Evolutionary conservation across 352 stramenopile species (phyloP).

Genomic region (Globisporangium polare): DNA sequence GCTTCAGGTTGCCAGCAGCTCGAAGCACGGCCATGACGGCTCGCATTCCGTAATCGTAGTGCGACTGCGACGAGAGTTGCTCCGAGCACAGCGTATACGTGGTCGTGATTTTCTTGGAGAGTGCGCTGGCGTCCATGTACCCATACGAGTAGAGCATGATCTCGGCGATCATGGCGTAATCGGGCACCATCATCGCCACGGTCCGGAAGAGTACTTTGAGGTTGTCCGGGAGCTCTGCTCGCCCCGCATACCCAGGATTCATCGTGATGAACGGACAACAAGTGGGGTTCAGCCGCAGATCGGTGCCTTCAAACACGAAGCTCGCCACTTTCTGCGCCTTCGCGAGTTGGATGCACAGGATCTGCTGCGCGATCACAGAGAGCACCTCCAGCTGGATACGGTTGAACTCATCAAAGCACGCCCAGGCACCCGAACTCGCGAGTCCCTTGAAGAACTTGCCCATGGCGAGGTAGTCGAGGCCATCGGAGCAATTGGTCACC

Average conservation of each 20-base stretch:
- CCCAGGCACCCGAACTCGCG: conserved; percentile 86
- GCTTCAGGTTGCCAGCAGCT: conserved; percentile 90
- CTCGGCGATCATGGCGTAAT: conserved; percentile 93
- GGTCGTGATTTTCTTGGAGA: conserved; percentile 94
- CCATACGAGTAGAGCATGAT: conserved; percentile 94
- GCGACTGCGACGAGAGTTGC: conserved; percentile 92
- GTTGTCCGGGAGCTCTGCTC: conserved; percentile 90
- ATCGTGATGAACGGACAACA: conserved; percentile 93
- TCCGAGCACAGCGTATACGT: conserved; percentile 94
- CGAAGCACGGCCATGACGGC: conserved; percentile 93
- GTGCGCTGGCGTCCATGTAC: conserved; percentile 85
- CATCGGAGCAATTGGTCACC: conserved; percentile 90
- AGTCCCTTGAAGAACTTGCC: conserved; percentile 94
- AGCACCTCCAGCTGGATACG: conserved; percentile 92
- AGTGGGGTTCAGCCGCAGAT: conserved; percentile 86
- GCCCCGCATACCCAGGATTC: conserved; percentile 89
- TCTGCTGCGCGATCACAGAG: conserved; percentile 92
- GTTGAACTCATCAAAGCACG: conserved; percentile 94
- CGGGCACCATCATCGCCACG: conserved; percentile 93
- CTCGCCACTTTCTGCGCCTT: conserved; percentile 69
- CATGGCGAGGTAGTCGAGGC: conserved; percentile 91
- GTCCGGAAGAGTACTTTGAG: conserved; percentile 91
- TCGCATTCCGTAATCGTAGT: conserved; percentile 96
- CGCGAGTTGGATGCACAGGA: conserved; percentile 88
- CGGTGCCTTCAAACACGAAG: conserved; percentile 92